Evolutionary conservation across 257 asterid species (phyloP), one percentile per base, ranked within the genome.

Genomic region (Nyctanthes arbortristis): DNA sequence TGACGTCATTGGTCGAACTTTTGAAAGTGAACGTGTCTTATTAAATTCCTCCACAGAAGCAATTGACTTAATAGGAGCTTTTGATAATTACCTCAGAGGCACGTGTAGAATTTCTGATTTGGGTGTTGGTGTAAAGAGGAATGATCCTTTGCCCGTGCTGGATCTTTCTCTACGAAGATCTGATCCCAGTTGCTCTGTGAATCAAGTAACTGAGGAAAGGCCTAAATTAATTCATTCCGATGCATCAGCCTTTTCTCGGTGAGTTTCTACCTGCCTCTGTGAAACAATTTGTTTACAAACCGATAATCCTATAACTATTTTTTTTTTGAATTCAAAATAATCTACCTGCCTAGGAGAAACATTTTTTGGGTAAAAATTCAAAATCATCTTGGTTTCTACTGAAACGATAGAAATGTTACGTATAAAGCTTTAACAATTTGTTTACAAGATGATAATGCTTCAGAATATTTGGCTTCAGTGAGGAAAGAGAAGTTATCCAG

Each of bases 191-290:
- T 78, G 75, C 64, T 83, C 87, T 4, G 77, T 76, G 65, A 84
- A 84, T 77, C 89, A 77, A 78, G 76, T 57, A 39, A 71, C 81
- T 35, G 88, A 84, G 28, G 95, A 84, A 74, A 75, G 75, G 77
- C 84, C 56, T 18, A 62, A 65, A 56, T 74, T 94, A 72, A 89
- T 86, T 77, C 99, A 88, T 76, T 94, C 99, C 2, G 92, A 88
- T 81, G 91, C 92, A 43, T 94, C 99, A 31, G 86, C 99, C 61
- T 94, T 94, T 79, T 89, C 97, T 13, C 70, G 97, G 99, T 94
- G 77, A 88, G 89, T 78, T 63, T 70, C 59, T 22, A 24, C 59
- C 29, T 52, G n/a, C 31, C 59, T 12, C 28, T n/a, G n/a, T n/a
- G n/a, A 22, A 4, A 24, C 54, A 43, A 16, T 43, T n/a, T n/a